Evolutionary conservation across 768 basidiomycete genomes (phyloP), one percentile per base, ranked within the genome.

Genomic region (Lactarius quietus): DNA sequence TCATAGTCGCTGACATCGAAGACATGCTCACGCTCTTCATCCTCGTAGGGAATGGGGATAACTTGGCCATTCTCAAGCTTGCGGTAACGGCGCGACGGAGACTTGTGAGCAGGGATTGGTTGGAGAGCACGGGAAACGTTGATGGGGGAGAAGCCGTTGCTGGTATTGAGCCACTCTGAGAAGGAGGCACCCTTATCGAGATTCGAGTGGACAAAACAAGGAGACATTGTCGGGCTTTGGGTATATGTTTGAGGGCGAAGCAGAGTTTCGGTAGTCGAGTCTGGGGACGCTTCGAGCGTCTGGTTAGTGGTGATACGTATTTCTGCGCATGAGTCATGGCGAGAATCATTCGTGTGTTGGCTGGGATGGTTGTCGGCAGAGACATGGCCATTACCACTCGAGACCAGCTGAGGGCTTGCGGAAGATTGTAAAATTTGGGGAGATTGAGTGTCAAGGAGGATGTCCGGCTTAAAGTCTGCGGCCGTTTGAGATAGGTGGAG

Each of bases 141-240:
- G 39, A 86, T 78, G 62, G 82, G 78, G 57, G 59, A 64, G 35
- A 69, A 63, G 53, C 53, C 63, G 28, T 73, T 66, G 38, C 68
- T 69, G 12, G 53, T 71, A 70, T 66, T 69, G 69, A 93, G 76
- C 86, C 90, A 93, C 66, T 92, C 90, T 41, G 85, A 83, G 52
- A 94, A 80, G 10, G 90, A 88, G 5, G 86, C 87, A 48, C 86
- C 86, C 71, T 89, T 87, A 75, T 96, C 91, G 56, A 98, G 88
- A 69, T 92, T 86, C 0, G 92, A 94, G 78, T 98, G 95, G 41
- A 98, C 87, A 76, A 95, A 96, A 73, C 93, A 97, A 12, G 95
- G 95, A 0, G 92, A 94, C 53, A 81, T 78, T 70, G 81, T 77
- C 26, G 67, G 80, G 72, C 59, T 78, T 76, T 66, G 55, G 65